These are phyloP conservation scores for Eustoma russellianum DNA, from an alignment of 257 asterid species.

Conservation along the genomic window DNA sequence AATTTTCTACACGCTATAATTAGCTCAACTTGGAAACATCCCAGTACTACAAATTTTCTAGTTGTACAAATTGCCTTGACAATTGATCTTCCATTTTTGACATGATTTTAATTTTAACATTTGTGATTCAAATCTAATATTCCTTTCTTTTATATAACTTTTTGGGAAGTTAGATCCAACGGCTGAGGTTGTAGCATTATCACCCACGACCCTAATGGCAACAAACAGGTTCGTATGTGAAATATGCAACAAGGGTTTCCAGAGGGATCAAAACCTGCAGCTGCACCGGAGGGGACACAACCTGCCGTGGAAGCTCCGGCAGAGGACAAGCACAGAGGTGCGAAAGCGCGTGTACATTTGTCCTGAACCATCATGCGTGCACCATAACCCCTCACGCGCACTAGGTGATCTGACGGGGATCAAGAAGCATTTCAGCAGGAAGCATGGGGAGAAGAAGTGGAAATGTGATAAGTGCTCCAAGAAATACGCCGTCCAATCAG, in stretches of 20 bases:
- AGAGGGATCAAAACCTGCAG: conserved; percentile 75
- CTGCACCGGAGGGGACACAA: conserved; percentile 68
- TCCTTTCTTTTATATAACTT: too few species aligned
- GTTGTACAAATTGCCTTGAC: too few species aligned
- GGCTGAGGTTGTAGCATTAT: conserved; percentile 65
- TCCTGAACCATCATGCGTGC: conserved; percentile 63
- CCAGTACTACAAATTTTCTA: too few species aligned
- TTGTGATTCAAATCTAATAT: too few species aligned
- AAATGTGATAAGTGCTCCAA: too few species aligned
- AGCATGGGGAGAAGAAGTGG: conserved; percentile 84
- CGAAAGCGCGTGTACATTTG: conserved; percentile 58
- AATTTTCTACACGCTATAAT: too few species aligned
- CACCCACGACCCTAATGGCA: conserved; percentile 76
- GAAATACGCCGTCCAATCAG: conserved; percentile 73
- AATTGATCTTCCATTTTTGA: background rate
- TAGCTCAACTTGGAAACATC: too few species aligned
- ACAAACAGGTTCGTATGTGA: too few species aligned
- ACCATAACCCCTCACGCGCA: conserved; percentile 54
- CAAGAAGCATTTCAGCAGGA: conserved; percentile 67
- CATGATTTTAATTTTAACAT: background rate
- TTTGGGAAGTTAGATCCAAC: too few species aligned
- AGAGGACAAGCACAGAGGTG: conserved; percentile 37
- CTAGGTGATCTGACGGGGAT: conserved; percentile 74
- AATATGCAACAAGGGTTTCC: conserved; percentile 78
- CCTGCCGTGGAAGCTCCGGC: conserved; percentile 71